phyloP scores from a whole-genome alignment of 352 stramenopile genomes.

The Peronospora farinosa region DNA sequence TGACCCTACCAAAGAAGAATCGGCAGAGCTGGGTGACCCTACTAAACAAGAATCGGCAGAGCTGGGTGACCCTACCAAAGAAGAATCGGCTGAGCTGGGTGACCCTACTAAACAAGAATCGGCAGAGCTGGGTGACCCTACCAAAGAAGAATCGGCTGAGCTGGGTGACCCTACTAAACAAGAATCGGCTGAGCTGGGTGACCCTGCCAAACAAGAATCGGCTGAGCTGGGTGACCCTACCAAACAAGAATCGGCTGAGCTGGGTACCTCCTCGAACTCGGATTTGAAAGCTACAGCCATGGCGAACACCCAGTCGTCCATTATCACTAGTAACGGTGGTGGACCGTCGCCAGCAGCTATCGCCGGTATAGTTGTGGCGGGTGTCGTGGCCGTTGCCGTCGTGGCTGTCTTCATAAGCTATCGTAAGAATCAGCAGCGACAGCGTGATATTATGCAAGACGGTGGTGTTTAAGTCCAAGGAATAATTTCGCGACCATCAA shows the following conservation, averaged over 20 bases:
- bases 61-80: conserved; percentile 2
- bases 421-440: conserved; percentile 69
- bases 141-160: too few species aligned
- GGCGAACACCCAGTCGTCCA: conserved; percentile 41
- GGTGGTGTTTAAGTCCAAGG: conserved; percentile 26
- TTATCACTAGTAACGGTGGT: conserved; percentile 2
- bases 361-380: conserved; percentile 50
- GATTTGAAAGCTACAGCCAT: conserved; percentile 19
- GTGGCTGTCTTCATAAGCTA: conserved; percentile 59
- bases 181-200: too few species aligned
- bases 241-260: conserved; percentile 6
- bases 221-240: too few species aligned
- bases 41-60: too few species aligned
- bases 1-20: too few species aligned
- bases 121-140: too few species aligned
- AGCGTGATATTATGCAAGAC: conserved; percentile 68
- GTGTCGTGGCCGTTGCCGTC: conserved; percentile 49
- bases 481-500: not conserved
- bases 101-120: too few species aligned
- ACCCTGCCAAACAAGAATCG: too few species aligned
- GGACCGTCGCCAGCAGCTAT: conserved; percentile 42
- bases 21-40: too few species aligned
- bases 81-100: too few species aligned
- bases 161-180: too few species aligned
- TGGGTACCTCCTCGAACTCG: conserved; percentile 2